Evolutionary conservation across 2,329 filamentous ascomycete species (phyloP).

Genomic region (Elsinoe arachidis): DNA sequence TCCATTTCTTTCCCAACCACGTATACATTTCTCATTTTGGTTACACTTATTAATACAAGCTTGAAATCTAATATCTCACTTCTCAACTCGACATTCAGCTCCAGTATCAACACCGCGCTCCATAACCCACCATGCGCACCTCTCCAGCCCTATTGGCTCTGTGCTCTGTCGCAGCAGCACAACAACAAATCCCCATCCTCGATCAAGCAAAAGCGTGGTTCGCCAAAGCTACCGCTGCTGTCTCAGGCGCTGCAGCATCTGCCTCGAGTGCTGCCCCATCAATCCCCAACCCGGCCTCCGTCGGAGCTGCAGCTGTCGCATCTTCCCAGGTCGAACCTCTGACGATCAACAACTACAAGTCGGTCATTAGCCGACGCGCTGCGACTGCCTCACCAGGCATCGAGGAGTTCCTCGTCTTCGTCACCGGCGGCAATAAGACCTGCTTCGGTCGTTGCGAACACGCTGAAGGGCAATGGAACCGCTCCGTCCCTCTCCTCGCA

Average conservation of each 20-base stretch:
- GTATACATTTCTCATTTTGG: no score
- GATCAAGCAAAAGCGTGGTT: slow-evolving; percentile 50
- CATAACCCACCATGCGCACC: slow-evolving; percentile 41
- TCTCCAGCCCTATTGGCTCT: slow-evolving; percentile 44
- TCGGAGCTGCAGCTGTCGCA: slow-evolving; percentile 45
- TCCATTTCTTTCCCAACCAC: not conserved
- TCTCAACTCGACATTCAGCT: no score
- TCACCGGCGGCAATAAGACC: slow-evolving; percentile 69
- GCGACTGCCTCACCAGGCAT: slow-evolving; percentile 49
- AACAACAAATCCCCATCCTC: slow-evolving; percentile 53
- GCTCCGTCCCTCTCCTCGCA: slow-evolving; percentile 46
- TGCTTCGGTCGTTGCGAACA: slow-evolving; percentile 62
- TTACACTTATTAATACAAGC: no score
- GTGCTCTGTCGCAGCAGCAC: slow-evolving; percentile 42
- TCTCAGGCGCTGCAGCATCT: slow-evolving; percentile 33
- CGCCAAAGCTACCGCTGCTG: slow-evolving; percentile 46
- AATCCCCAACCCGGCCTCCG: slow-evolving; percentile 38
- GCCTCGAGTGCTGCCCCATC: slow-evolving; percentile 33
- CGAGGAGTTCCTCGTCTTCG: slow-evolving; percentile 67
- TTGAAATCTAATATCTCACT: no score
- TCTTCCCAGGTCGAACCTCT: slow-evolving; percentile 48
- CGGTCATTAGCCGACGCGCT: slow-evolving; percentile 55
- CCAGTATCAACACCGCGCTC: no score
- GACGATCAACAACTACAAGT: slow-evolving; percentile 62
- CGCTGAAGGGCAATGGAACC: slow-evolving; percentile 53